Percentiles rank a stretch among this genome's conserved stretches.
phyloP scores from a whole-genome alignment of 176 grass and related monocot genomes.

The Neostapfia colusana region DNA sequence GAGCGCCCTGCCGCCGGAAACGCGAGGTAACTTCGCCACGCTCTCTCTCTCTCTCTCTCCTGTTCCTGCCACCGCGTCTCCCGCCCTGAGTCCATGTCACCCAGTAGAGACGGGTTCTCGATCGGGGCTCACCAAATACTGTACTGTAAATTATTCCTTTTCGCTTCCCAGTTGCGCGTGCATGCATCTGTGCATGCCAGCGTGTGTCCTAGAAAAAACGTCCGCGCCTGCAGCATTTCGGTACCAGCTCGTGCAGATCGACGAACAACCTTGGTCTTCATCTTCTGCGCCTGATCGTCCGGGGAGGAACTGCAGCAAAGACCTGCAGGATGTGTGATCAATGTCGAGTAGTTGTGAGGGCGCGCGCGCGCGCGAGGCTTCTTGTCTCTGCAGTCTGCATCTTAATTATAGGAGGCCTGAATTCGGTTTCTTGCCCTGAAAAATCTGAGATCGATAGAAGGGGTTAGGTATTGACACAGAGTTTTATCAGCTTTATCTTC shows the following conservation, averaged over 20 bases:
- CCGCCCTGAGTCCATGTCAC: background rate
- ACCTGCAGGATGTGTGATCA: background rate
- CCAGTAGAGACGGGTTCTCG: background rate
- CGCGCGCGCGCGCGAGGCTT: too few relatives aligned
- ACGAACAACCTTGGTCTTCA: background rate
- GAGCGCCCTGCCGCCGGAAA: background rate
- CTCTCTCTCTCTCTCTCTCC: background rate
- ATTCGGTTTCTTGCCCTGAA: background rate
- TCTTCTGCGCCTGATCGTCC: background rate
- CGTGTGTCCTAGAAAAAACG: too few relatives aligned
- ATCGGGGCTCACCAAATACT: background rate
- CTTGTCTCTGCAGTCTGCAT: too few relatives aligned
- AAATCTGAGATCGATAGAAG: background rate
- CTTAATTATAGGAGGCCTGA: background rate
- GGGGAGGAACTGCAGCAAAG: background rate
- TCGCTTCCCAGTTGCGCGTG: too few relatives aligned
- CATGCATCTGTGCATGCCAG: too few relatives aligned
- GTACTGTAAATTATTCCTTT: too few relatives aligned
- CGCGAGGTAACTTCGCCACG: slow-evolving; percentile 15
- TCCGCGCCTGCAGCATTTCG: too few relatives aligned
- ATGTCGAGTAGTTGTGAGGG: background rate
- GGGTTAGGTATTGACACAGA: background rate
- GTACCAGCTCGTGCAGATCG: background rate
- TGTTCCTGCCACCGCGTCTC: background rate
- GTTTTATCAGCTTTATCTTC: background rate